Evolutionary conservation across 805 yeast species (phyloP), one percentile per base, ranked within the genome.

Genomic region (Kodamaea leandrae): DNA sequence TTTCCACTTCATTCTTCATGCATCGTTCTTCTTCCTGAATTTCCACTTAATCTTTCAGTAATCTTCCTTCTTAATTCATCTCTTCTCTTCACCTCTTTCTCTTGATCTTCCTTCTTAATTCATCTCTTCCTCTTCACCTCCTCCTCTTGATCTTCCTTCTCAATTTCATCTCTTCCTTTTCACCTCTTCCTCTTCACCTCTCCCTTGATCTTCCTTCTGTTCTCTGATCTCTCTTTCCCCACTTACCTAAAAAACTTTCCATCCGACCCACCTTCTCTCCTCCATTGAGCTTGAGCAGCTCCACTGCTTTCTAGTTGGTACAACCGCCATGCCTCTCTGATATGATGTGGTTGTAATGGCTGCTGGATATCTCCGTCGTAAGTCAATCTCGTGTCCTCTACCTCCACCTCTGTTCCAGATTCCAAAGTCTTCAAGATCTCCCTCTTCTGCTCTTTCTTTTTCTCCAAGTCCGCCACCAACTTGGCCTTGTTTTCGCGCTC

Each of bases 271-370:
- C 82, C 82, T 54, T 83, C 86, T 6, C 72, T 60, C 43, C 90
- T 69, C 87, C 90, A 84, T 39, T 78, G 77, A 1, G 82, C 75
- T 7, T 70, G 67, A 4, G 85, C 79, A 1, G 80, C 74, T 3
- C 80, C 74, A 23, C 83, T 80, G 38, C 75, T 78, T 53, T 89
- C 96, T 32, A 73, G 48, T 49, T 77, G 79, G 50, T 82, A 84
- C 36, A 84, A 59, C 50, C 95, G 69, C 91, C 95, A 86, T 1
- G 96, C 96, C 52, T 88, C 96, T 37, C 95, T 64, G 20, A 90
- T 72, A 55, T 90, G 95, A 45, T 86, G 89, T 0, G 97, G 96
- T 24, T 78, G 69, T 33, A 90, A 59, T 1, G 96, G 96, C 36
- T 71, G 71, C 29, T 66, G 57, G 13, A 59, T 63, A 51, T 74